These are phyloP conservation scores for Aspergillus sp. DNA, from an alignment of 2,329 filamentous ascomycete species.

Conservation along the genomic window DNA sequence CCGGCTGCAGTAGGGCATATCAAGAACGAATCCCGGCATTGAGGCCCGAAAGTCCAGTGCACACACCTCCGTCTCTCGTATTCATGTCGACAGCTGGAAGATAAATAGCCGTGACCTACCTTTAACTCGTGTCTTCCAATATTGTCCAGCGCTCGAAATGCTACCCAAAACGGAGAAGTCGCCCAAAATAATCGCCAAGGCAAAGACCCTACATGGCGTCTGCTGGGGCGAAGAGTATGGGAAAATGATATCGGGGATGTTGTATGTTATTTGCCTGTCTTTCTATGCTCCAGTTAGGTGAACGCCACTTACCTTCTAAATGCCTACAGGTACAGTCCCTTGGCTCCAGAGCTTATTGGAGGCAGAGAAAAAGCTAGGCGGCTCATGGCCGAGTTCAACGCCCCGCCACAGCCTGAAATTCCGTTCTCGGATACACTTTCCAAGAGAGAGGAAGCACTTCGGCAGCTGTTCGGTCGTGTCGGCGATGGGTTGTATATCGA, in stretches of 20 bases:
- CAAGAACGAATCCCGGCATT: no score
- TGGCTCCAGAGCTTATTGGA: conserved; percentile 11
- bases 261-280: background rate
- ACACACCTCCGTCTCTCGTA: no score
- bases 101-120: no score
- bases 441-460: conserved; percentile 5
- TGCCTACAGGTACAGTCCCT: conserved; percentile 8
- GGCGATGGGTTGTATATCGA: conserved; percentile 18
- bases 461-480: conserved; percentile 11
- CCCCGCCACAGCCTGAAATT: background rate
- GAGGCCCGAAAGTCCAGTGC: no score
- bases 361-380: conserved; percentile 11
- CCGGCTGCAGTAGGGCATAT: no score
- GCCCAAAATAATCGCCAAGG: background rate
- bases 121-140: no score
- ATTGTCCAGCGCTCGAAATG: background rate
- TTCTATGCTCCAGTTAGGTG: no score
- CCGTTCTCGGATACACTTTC: background rate
- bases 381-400: conserved; percentile 13
- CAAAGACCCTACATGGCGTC: background rate
- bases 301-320: no score
- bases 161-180: background rate
- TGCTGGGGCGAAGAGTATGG: conserved; percentile 14
- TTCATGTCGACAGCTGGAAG: no score
- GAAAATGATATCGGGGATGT: conserved; percentile 14